phyloP scores from a whole-genome alignment of 805 yeast genomes.

The Grigorovia yakushimaensis region DNA sequence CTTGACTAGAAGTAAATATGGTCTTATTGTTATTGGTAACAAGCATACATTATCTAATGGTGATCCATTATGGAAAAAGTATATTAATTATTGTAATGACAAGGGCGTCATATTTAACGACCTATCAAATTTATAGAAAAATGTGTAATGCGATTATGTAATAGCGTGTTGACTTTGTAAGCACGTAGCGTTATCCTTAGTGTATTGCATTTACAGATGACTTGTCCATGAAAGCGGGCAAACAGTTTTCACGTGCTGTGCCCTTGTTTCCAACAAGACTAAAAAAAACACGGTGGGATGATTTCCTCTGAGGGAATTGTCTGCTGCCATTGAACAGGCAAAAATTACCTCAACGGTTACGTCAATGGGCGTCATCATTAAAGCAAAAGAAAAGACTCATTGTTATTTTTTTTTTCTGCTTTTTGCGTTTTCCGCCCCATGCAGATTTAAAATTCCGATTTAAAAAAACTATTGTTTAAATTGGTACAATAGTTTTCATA shows the following conservation, averaged over 20 bases:
- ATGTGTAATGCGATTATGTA: too few relatives aligned
- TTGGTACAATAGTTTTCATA: not conserved
- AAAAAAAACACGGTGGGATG: too few relatives aligned
- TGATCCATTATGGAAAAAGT: slow-evolving; percentile 41
- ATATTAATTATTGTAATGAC: slow-evolving; percentile 33
- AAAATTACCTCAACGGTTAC: not conserved
- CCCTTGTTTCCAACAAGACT: too few relatives aligned
- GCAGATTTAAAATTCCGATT: not conserved
- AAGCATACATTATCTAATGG: slow-evolving; percentile 38
- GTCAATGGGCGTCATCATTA: not conserved
- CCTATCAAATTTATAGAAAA: not conserved
- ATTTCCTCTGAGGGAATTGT: not conserved
- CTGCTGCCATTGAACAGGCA: not conserved
- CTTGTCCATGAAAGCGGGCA: too few relatives aligned
- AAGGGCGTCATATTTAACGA: slow-evolving; percentile 24
- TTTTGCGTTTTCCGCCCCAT: too few relatives aligned
- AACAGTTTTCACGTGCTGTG: not conserved
- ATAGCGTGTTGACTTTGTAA: too few relatives aligned
- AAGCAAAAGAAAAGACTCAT: too few relatives aligned
- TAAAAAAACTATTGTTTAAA: not conserved
- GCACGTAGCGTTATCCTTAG: too few relatives aligned
- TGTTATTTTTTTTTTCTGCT: too few relatives aligned
- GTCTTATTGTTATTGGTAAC: slow-evolving; percentile 56
- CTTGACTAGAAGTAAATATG: slow-evolving; percentile 57
- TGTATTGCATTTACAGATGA: too few relatives aligned